These are phyloP conservation scores for Typha latifolia DNA, from an alignment of 176 grass and related monocot genomes.

Conservation along the genomic window DNA sequence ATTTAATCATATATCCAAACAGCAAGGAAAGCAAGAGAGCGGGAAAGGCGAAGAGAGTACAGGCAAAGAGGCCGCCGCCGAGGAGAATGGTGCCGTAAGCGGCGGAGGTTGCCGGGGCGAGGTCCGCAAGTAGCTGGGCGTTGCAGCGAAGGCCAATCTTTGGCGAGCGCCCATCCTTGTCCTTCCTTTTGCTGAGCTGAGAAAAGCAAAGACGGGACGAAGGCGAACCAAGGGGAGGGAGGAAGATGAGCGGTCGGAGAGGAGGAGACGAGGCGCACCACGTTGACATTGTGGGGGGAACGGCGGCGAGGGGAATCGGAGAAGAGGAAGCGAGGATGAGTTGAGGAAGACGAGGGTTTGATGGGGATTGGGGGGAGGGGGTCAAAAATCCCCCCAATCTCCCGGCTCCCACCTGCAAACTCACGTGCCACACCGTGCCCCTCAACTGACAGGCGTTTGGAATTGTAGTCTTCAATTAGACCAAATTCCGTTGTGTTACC, in stretches of 20 bases:
- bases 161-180: no score
- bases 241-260: slow-evolving; percentile 6
- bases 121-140: slow-evolving; percentile 35
- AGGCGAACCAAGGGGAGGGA: slow-evolving; percentile 2
- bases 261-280: slow-evolving; percentile 5
- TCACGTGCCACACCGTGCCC: no score
- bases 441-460: no score
- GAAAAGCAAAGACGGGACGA: background rate
- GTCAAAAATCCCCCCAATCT: no score
- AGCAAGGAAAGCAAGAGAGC: background rate
- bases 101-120: slow-evolving; percentile 40
- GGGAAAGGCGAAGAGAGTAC: slow-evolving; percentile 11
- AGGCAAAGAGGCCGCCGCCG: slow-evolving; percentile 62
- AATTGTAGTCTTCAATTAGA: no score
- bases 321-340: background rate
- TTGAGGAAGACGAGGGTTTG: no score
- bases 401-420: no score
- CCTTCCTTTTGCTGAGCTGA: background rate
- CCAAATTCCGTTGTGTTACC: no score
- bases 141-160: slow-evolving; percentile 19
- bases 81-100: slow-evolving; percentile 63
- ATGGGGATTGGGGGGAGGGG: no score
- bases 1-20: background rate
- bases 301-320: background rate
- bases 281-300: background rate